Conservation (phyloP, 371 early-diverging fungal species). For the Quaeritorhiza haematococci region DNA sequence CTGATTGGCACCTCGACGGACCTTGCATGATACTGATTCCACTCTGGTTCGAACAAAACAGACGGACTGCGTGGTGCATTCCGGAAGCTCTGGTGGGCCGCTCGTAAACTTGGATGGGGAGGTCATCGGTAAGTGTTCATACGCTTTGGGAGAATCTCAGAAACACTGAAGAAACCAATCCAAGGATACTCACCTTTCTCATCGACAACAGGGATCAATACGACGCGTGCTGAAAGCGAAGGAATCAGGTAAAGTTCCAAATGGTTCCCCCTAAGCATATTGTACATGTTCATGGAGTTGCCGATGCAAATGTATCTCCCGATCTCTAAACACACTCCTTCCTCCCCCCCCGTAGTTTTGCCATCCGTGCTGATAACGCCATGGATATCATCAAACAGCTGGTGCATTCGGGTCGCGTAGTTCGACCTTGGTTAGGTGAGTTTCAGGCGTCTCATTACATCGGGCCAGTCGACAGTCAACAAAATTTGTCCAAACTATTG, state of each 20-base stretch:
- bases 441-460: neutral
- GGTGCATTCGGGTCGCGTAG: constrained; percentile 23
- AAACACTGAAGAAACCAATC: too few relatives aligned
- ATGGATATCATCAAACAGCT: constrained; percentile 34
- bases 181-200: too few relatives aligned
- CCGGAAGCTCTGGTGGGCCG: constrained; percentile 40
- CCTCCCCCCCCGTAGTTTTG: constrained; percentile 21
- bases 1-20: too few relatives aligned
- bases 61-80: constrained; percentile 43
- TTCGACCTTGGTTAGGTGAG: constrained; percentile 36
- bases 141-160: neutral
- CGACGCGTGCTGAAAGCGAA: constrained; percentile 40
- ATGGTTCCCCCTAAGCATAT: too few relatives aligned
- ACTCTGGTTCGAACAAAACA: too few relatives aligned
- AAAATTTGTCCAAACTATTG: neutral
- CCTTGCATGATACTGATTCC: too few relatives aligned
- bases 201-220: constrained; percentile 33
- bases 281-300: too few relatives aligned
- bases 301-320: too few relatives aligned
- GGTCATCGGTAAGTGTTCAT: constrained; percentile 22
- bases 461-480: neutral
- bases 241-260: constrained; percentile 28
- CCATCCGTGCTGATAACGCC: constrained; percentile 36
- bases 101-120: constrained; percentile 38
- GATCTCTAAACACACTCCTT: constrained; percentile 6